Evolutionary conservation across 192 early-diverging fungal species (phyloP).

Genomic region (Coemansia sp.): DNA sequence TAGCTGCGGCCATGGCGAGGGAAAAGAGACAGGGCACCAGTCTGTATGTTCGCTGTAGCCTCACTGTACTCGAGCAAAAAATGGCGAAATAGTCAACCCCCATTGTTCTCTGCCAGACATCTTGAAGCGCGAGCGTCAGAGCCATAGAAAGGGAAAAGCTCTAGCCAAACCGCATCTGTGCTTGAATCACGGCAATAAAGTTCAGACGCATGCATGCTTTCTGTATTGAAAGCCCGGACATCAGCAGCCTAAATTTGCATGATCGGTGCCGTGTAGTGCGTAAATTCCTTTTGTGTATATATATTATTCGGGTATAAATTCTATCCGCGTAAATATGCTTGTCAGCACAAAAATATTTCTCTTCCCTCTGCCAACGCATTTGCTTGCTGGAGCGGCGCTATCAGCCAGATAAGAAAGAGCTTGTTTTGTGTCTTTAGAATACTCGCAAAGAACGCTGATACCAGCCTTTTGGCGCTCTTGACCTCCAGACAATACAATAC

Average conservation of each 20-base stretch:
- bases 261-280: neutral
- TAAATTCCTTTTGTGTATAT: too few species aligned
- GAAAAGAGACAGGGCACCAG: too few species aligned
- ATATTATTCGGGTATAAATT: neutral
- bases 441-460: too few species aligned
- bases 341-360: neutral
- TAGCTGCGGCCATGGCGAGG: too few species aligned
- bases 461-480: too few species aligned
- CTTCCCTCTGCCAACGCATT: too few species aligned
- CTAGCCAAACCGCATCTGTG: neutral
- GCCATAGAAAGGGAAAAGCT: neutral
- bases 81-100: neutral
- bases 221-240: neutral
- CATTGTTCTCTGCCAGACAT: neutral
- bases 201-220: neutral
- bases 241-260: constrained; percentile 4
- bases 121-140: neutral
- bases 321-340: neutral
- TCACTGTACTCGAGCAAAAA: neutral
- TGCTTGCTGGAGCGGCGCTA: too few species aligned
- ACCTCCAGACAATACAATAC: too few species aligned
- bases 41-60: neutral
- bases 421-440: too few species aligned
- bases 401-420: too few species aligned
- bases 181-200: neutral